These are phyloP conservation scores for Talaromyces sp. DNA, from an alignment of 2,329 filamentous ascomycete genomes.

Conservation along the genomic window DNA sequence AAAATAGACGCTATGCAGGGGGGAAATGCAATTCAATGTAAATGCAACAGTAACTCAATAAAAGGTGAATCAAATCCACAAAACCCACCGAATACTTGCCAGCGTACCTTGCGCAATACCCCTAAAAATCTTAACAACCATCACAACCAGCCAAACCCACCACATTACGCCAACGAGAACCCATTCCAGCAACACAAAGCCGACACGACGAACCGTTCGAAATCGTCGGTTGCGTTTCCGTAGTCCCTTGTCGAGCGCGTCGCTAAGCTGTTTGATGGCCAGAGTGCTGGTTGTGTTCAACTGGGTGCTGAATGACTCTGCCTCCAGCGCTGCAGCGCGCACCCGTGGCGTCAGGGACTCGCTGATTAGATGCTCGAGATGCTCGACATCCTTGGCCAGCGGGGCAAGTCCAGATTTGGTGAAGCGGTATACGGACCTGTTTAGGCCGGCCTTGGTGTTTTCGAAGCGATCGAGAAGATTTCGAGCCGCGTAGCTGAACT, in stretches of 20 bases:
- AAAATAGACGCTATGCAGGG: neutral
- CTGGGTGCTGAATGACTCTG: slow-evolving; percentile 72
- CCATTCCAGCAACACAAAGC: slow-evolving; percentile 86
- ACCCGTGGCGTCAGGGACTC: slow-evolving; percentile 55
- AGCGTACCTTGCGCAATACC: slow-evolving; percentile 59
- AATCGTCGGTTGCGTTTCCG: slow-evolving; percentile 70
- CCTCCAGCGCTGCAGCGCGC: slow-evolving; percentile 67
- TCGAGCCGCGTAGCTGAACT: slow-evolving; percentile 51
- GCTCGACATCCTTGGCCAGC: slow-evolving; percentile 41
- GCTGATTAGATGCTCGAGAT: slow-evolving; percentile 44
- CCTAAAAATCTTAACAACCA: slow-evolving; percentile 63
- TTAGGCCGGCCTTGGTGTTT: slow-evolving; percentile 39
- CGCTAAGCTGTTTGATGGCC: slow-evolving; percentile 73
- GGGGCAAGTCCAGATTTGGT: slow-evolving; percentile 41
- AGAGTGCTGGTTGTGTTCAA: slow-evolving; percentile 72
- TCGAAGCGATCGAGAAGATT: slow-evolving; percentile 48
- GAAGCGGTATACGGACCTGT: slow-evolving; percentile 43
- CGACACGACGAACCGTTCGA: slow-evolving; percentile 68
- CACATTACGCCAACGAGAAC: slow-evolving; percentile 83
- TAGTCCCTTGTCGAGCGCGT: slow-evolving; percentile 65
- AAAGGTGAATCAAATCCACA: slow-evolving; percentile 63
- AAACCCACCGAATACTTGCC: slow-evolving; percentile 67
- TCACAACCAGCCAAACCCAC: slow-evolving; percentile 88
- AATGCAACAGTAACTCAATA: neutral
- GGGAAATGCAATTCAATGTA: neutral